Conservation (phyloP, 2,329 filamentous ascomycete genomes). For the Hypoxylon sp. region DNA sequence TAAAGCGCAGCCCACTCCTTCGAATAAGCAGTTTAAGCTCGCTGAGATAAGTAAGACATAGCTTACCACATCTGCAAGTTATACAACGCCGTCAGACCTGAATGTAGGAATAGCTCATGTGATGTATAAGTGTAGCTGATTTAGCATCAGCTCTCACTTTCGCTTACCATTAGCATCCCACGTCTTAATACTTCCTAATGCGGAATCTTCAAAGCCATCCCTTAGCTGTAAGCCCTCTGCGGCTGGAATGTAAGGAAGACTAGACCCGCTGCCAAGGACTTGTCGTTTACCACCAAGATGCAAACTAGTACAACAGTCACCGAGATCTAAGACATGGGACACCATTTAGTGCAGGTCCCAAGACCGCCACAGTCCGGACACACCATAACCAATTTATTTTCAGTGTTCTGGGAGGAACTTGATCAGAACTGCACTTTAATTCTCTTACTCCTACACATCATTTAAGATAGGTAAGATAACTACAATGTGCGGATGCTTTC, state of each 20-base stretch:
- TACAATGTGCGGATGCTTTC: background rate
- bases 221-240: conserved; percentile 4
- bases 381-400: background rate
- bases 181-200: conserved; percentile 1
- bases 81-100: background rate
- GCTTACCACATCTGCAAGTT: background rate
- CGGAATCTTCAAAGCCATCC: background rate
- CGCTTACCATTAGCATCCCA: conserved; percentile 8
- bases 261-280: background rate
- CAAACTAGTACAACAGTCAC: conserved; percentile 13
- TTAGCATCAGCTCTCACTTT: conserved; percentile 8
- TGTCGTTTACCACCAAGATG: background rate
- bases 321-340: conserved; percentile 3
- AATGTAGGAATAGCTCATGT: conserved; percentile 10
- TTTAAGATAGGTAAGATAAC: background rate
- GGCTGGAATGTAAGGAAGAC: conserved; percentile 16
- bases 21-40: no score
- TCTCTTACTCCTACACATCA: background rate
- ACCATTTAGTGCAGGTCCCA: conserved; percentile 4
- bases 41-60: no score
- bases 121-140: conserved; percentile 1
- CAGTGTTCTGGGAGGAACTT: background rate
- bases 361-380: conserved; percentile 9
- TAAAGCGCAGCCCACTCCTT: no score
- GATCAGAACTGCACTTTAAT: background rate